phyloP scores from a whole-genome alignment of 2,329 filamentous ascomycete genomes.

The Cladosporium sp. region DNA sequence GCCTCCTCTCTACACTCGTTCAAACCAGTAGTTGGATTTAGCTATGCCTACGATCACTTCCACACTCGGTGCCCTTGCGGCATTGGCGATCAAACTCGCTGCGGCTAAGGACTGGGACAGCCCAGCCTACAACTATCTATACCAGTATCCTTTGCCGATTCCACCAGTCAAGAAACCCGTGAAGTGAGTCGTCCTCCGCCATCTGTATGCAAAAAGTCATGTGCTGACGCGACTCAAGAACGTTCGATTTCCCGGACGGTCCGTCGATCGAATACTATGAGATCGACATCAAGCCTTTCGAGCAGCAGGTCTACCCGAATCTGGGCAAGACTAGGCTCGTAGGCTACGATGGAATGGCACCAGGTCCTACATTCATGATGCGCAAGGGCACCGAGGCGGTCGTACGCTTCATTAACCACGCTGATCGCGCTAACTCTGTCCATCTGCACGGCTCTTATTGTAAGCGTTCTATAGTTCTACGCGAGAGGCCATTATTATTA shows the following conservation, averaged over 20 bases:
- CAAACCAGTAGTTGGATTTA: neutral
- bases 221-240: neutral
- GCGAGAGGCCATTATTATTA: neutral
- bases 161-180: constrained; percentile 20
- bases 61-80: neutral
- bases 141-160: constrained; percentile 21
- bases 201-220: neutral
- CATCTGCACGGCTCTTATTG: constrained; percentile 55
- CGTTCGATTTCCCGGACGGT: constrained; percentile 22
- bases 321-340: constrained; percentile 37
- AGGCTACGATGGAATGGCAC: constrained; percentile 49
- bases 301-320: constrained; percentile 42
- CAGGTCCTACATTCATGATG: constrained; percentile 52
- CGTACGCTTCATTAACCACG: constrained; percentile 52
- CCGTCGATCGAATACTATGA: constrained; percentile 45
- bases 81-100: neutral
- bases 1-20: neutral
- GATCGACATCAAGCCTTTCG: constrained; percentile 38
- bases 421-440: constrained; percentile 41
- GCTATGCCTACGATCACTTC: neutral
- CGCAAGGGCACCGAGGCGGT: constrained; percentile 49
- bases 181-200: constrained; percentile 18
- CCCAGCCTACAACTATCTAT: constrained; percentile 21
- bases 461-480: neutral
- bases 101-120: constrained; percentile 15